Evolutionary conservation across 2,329 filamentous ascomycete genomes (phyloP), one percentile per base, ranked within the genome.

Genomic region (Colletotrichum sp.): DNA sequence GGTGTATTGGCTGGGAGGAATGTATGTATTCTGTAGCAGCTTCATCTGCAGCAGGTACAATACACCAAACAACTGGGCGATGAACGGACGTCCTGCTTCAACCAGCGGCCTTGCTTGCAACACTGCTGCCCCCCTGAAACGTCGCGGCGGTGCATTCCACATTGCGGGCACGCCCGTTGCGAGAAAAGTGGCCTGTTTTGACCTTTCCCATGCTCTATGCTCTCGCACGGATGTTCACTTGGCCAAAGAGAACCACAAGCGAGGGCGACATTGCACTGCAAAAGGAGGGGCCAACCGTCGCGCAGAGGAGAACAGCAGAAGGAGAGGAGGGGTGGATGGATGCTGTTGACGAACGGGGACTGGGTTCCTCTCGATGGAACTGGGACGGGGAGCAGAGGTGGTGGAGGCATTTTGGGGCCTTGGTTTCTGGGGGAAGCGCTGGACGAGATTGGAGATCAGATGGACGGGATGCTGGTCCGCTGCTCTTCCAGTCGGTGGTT

Each of bases 41-140:
- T 36, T 30, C 59, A 15, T 63, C 9, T 32, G 59, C 59, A 63
- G 30, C 26, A 18, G 59, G 16, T 32, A n/a, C 24, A 59, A 59
- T 18, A 30, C n/a, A n/a, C 16, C 60, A 64, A 18, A 36, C 44
- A 55, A n/a, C 4, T 60, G 22, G 16, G 55, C 55, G 18, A 44
- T 63, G 68, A 59, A 52, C 72, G 36, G 39, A 22, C 69, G 30
- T 44, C 30, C 39, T 52, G 66, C 66, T 63, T 69, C 71, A 57
- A 52, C 57, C 71, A 65, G 44, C 67, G 67, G 44, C 44, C 60
- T 67, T 67, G 62, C 63, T 68, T 68, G 73, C 73, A 68, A 72
- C 69, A 68, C 32, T 75, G 57, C 63, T 64, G 59, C 59, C 63
- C 69, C 69, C 70, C 69, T 75, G 73, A 75, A 75, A 75, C 73